Conservation (phyloP, 2,329 filamentous ascomycete genomes). For the Colletotrichum sp. region DNA sequence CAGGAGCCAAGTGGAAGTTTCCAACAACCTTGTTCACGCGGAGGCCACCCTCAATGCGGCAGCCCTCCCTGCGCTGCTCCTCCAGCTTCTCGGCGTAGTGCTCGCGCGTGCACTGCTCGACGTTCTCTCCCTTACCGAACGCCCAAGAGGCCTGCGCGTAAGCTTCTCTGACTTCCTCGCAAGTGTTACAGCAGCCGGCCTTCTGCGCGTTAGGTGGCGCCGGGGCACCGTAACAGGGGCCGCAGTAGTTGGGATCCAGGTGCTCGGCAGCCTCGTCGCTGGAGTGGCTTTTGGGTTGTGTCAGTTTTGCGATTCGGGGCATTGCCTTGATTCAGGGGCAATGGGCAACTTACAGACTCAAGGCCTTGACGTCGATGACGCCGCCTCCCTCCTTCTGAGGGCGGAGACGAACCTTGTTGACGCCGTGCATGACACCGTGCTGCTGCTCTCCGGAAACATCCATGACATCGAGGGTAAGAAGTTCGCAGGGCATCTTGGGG, state of each 20-base stretch:
- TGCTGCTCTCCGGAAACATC: conserved; percentile 98
- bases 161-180: conserved; percentile 93
- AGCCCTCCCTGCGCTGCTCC: conserved; percentile 88
- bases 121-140: conserved; percentile 88
- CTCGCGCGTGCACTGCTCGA: conserved; percentile 94
- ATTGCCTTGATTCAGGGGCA: conserved; percentile 14
- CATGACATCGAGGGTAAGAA: conserved; percentile 97
- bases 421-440: conserved; percentile 89
- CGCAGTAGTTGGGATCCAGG: conserved; percentile 91
- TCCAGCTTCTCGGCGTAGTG: conserved; percentile 91
- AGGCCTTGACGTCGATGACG: conserved; percentile 72
- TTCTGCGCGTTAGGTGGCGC: conserved; percentile 75
- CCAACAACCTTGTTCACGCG: conserved; percentile 98
- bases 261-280: conserved; percentile 74
- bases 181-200: conserved; percentile 94
- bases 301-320: background rate
- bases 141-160: conserved; percentile 92
- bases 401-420: conserved; percentile 86
- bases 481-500: conserved; percentile 90
- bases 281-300: conserved; percentile 56
- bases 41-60: conserved; percentile 88
- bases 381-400: conserved; percentile 75
- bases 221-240: conserved; percentile 86
- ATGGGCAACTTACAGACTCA: conserved; percentile 66
- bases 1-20: conserved; percentile 98